These are phyloP conservation scores for Ochetophila trinervis DNA, from an alignment of 306 rosid species.

Conservation along the genomic window DNA sequence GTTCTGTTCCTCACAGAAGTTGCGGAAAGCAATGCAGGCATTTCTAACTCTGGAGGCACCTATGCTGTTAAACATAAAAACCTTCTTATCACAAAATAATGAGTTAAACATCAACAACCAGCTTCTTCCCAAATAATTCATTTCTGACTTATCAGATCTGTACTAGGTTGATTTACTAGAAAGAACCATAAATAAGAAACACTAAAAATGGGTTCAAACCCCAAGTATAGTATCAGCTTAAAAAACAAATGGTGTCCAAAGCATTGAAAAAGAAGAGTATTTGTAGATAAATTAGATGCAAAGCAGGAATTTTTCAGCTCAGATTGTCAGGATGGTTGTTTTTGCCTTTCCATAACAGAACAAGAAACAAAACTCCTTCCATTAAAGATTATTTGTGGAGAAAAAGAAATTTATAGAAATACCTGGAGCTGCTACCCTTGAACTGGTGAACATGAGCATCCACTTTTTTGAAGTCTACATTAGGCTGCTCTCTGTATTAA, in stretches of 20 bases:
- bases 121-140: neutral
- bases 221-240: neutral
- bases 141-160: slow-evolving; percentile 2
- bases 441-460: slow-evolving; percentile 97
- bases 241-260: too few relatives aligned
- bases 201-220: neutral
- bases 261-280: too few relatives aligned
- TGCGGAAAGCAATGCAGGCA: slow-evolving; percentile 80
- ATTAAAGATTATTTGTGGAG: neutral
- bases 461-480: slow-evolving; percentile 76
- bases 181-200: neutral
- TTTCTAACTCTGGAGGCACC: slow-evolving; percentile 93
- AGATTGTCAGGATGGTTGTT: too few relatives aligned
- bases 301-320: too few relatives aligned
- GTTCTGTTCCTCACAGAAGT: slow-evolving; percentile 77
- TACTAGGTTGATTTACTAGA: neutral
- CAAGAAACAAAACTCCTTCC: neutral
- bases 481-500: slow-evolving; percentile 56
- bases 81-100: slow-evolving; percentile 7
- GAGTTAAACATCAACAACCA: neutral
- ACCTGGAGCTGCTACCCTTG: slow-evolving; percentile 99
- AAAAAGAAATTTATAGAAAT: slow-evolving; percentile 10
- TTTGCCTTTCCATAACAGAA: too few relatives aligned
- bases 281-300: too few relatives aligned
- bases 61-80: slow-evolving; percentile 50